Evolutionary conservation across 1,139 yeast species (phyloP).

Genomic region (Suhomyces chickasaworum): DNA sequence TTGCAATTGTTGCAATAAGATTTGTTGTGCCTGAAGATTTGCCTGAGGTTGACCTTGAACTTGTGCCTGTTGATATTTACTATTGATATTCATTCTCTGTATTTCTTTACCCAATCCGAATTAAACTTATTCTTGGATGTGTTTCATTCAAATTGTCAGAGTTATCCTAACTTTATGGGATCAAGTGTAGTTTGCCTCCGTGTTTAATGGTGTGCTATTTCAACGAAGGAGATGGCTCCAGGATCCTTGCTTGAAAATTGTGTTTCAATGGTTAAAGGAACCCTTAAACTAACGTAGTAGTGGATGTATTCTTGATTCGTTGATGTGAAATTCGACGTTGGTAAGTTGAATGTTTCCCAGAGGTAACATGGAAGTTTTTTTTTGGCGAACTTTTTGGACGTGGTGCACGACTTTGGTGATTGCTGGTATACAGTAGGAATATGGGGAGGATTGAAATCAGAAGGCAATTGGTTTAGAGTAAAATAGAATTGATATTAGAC

Average conservation of each 20-base stretch:
- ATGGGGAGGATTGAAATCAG: too few species aligned
- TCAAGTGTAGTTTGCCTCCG: constrained; percentile 9
- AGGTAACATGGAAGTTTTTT: constrained; percentile 11
- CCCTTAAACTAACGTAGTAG: constrained; percentile 1
- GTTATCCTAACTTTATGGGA: constrained; percentile 2
- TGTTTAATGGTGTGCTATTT: neutral
- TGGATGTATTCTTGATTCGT: constrained; percentile 4
- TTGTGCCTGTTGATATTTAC: constrained; percentile 36
- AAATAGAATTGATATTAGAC: too few species aligned
- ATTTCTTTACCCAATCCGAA: constrained; percentile 9
- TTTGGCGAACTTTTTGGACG: constrained; percentile 9
- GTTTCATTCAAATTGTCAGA: constrained; percentile 10
- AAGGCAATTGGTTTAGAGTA: too few species aligned
- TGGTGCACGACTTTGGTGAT: constrained; percentile 9
- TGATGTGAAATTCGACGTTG: constrained; percentile 8
- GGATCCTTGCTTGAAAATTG: constrained; percentile 2
- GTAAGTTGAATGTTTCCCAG: constrained; percentile 4
- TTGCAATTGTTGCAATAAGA: constrained; percentile 48
- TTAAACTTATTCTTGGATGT: constrained; percentile 5
- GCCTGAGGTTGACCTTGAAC: constrained; percentile 32
- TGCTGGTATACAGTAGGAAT: neutral
- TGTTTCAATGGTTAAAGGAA: constrained; percentile 1
- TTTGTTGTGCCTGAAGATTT: constrained; percentile 47
- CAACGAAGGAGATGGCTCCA: constrained; percentile 2
- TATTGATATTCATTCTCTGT: constrained; percentile 29